A percentile compares a stretch with the other conserved stretches of the same genome.
These are phyloP conservation scores for Hyphodiscus hymeniophilus DNA, from an alignment of 495 filamentous ascomycete species.

Conservation along the genomic window DNA sequence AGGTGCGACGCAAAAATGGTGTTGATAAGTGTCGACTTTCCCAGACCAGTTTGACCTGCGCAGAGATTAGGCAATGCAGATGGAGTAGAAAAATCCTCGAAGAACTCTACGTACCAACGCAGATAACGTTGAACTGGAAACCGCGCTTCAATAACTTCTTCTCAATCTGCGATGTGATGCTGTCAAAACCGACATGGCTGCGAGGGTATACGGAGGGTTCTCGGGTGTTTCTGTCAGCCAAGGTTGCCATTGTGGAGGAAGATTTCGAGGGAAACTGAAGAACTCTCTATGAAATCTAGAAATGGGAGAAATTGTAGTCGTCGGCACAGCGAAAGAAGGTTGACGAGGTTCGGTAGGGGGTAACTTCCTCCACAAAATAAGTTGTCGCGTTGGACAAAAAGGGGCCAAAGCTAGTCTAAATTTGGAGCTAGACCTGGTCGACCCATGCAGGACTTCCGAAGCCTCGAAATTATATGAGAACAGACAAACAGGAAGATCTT, in stretches of 20 bases:
- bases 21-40: conserved; percentile 98
- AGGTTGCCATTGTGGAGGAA: conserved; percentile 19
- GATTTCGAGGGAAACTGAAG: conserved; percentile 37
- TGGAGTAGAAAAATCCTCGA: background rate
- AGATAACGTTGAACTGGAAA: conserved; percentile 99
- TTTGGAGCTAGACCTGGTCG: background rate
- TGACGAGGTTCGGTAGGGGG: conserved; percentile 16
- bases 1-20: conserved; percentile 99
- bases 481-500: background rate
- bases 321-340: conserved; percentile 9
- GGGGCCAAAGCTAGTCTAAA: conserved; percentile 11
- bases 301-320: conserved; percentile 12
- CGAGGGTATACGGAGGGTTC: conserved; percentile 69
- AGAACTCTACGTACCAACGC: conserved; percentile 70
- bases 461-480: conserved; percentile 11
- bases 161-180: conserved; percentile 97
- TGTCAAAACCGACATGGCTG: conserved; percentile 99
- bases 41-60: conserved; percentile 92
- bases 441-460: conserved; percentile 6
- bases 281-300: conserved; percentile 4
- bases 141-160: conserved; percentile 98
- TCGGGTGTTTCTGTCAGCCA: conserved; percentile 17
- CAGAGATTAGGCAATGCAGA: conserved; percentile 25
- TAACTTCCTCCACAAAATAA: conserved; percentile 19
- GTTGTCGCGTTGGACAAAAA: conserved; percentile 22